phyloP scores from a whole-genome alignment of 2,329 filamentous ascomycete species.

The Pseudogymnoascus sp. region DNA sequence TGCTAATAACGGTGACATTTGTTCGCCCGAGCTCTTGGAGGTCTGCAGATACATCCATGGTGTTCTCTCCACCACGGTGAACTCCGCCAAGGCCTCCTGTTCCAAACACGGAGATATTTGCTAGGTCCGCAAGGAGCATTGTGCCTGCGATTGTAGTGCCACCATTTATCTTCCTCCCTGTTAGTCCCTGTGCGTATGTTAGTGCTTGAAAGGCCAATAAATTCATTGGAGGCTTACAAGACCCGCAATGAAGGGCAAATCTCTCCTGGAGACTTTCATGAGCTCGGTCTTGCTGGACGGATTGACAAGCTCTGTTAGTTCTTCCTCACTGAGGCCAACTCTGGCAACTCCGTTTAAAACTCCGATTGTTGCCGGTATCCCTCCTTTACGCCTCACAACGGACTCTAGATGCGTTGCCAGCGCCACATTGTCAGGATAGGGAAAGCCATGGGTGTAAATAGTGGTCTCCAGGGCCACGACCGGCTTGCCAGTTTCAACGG shows the following conservation, averaged over 20 bases:
- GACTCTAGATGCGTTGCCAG: slow-evolving; percentile 72
- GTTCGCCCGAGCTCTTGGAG: slow-evolving; percentile 88
- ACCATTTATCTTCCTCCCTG: slow-evolving; percentile 66
- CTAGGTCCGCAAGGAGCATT: slow-evolving; percentile 79
- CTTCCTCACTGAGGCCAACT: slow-evolving; percentile 66
- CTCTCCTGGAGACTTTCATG: slow-evolving; percentile 78
- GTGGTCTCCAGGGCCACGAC: slow-evolving; percentile 92
- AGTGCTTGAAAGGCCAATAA: slow-evolving; percentile 9
- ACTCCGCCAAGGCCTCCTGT: slow-evolving; percentile 93
- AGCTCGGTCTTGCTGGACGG: slow-evolving; percentile 60
- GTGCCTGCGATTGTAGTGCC: slow-evolving; percentile 92
- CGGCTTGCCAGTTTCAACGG: slow-evolving; percentile 65
- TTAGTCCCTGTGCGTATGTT: slow-evolving; percentile 43
- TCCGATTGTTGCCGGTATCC: slow-evolving; percentile 83
- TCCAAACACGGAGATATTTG: slow-evolving; percentile 86
- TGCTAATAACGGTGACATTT: slow-evolving; percentile 78
- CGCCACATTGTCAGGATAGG: slow-evolving; percentile 64
- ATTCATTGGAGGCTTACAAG: slow-evolving; percentile 45
- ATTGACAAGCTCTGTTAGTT: slow-evolving; percentile 63
- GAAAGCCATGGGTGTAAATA: slow-evolving; percentile 92
- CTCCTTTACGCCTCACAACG: slow-evolving; percentile 72
- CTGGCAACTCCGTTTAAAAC: slow-evolving; percentile 75
- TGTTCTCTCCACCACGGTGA: slow-evolving; percentile 76
- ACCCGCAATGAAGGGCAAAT: slow-evolving; percentile 75
- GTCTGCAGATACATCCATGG: slow-evolving; percentile 92